These are phyloP conservation scores for Talaromyces liani DNA, from an alignment of 495 filamentous ascomycete genomes.

Conservation along the genomic window DNA sequence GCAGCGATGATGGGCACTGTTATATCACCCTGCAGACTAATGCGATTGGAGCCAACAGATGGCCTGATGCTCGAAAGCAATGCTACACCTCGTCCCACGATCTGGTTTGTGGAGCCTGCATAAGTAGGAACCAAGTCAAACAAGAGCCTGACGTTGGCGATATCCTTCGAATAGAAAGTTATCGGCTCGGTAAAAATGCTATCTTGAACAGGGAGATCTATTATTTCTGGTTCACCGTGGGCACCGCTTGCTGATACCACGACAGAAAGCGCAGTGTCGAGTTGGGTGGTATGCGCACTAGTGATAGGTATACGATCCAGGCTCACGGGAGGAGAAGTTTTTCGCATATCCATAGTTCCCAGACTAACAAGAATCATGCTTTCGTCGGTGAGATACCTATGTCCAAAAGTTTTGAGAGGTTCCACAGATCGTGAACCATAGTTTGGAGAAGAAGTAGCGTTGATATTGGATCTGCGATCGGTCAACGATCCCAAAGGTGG, in stretches of 20 bases:
- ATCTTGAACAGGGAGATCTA: conserved; percentile 89
- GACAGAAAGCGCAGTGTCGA: conserved; percentile 88
- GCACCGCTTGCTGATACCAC: conserved; percentile 88
- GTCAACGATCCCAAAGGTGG: conserved; percentile 39
- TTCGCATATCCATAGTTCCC: conserved; percentile 88
- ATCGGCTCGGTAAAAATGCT: conserved; percentile 91
- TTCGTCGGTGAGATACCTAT: conserved; percentile 85
- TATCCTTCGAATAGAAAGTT: conserved; percentile 71
- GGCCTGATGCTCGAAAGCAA: conserved; percentile 79
- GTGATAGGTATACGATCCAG: conserved; percentile 83
- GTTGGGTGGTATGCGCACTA: conserved; percentile 81
- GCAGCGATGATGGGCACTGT: conserved; percentile 83
- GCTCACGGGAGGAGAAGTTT: conserved; percentile 69
- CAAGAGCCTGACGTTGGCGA: conserved; percentile 73
- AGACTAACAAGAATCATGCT: conserved; percentile 87
- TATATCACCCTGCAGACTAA: conserved; percentile 86
- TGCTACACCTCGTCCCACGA: conserved; percentile 88
- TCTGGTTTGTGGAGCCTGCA: conserved; percentile 76
- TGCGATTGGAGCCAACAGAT: conserved; percentile 68
- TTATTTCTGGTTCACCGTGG: conserved; percentile 73
- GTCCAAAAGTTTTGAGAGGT: conserved; percentile 89
- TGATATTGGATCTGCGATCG: conserved; percentile 44
- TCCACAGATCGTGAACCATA: conserved; percentile 44
- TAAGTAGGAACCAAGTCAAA: conserved; percentile 99
- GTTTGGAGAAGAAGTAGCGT: conserved; percentile 22